phyloP scores from a whole-genome alignment of 139 green algal species.

The Raphidocelis subcapitata region DNA sequence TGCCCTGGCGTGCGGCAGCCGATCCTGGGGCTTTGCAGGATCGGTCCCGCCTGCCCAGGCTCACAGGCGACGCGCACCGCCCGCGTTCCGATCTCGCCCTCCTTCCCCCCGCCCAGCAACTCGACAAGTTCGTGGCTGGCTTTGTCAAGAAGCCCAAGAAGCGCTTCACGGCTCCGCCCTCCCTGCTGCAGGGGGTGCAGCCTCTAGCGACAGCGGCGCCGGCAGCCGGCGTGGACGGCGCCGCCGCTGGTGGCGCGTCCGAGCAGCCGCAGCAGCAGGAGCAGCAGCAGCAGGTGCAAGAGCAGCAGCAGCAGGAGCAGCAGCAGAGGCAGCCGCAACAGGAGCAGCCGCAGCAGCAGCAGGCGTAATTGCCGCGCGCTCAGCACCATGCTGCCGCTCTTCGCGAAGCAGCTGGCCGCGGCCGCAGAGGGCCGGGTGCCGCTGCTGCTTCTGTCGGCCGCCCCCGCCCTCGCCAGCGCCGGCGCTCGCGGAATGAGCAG shows the following conservation, averaged over 20 bases:
- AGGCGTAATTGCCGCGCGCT: not conserved
- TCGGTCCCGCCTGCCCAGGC: no score
- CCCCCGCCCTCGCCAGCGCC: no score
- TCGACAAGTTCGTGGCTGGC: conserved; percentile 16
- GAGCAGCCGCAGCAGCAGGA: not conserved
- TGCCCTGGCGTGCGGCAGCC: no score
- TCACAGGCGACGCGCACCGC: no score
- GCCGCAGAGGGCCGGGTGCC: no score
- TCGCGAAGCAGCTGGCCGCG: no score
- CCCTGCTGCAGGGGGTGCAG: conserved; percentile 1
- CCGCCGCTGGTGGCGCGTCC: no score
- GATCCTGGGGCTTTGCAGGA: no score
- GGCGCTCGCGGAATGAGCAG: no score
- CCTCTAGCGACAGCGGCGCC: not conserved
- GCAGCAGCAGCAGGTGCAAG: not conserved
- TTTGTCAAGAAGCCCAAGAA: conserved; percentile 28
- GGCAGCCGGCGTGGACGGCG: not conserved
- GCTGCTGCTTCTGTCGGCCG: no score
- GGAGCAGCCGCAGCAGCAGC: not conserved
- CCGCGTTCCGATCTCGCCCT: no score
- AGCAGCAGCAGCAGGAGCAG: not conserved
- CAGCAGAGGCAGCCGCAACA: not conserved
- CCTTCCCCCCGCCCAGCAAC: not conserved
- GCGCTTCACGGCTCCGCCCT: not conserved
- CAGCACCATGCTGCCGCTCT: no score